Evolutionary conservation across 805 yeast species (phyloP).

Genomic region (Pichia occidentalis): DNA sequence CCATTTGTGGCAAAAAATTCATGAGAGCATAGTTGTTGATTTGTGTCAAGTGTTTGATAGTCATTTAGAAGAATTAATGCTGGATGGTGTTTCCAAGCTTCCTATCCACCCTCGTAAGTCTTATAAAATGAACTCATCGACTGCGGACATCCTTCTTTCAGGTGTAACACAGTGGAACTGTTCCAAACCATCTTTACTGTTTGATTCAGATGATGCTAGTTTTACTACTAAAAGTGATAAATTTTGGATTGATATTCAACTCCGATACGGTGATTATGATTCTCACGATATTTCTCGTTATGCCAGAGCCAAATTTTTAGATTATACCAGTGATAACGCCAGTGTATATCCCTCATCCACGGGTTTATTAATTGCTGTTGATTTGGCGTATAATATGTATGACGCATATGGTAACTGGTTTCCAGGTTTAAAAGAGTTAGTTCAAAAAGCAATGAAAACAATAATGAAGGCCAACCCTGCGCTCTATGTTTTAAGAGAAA

Average conservation of each 20-base stretch:
- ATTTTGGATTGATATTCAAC: slow-evolving; percentile 92
- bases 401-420: slow-evolving; percentile 98
- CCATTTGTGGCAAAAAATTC: slow-evolving; percentile 98
- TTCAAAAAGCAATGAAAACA: slow-evolving; percentile 88
- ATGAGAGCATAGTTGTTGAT: slow-evolving; percentile 91
- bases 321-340: slow-evolving; percentile 81
- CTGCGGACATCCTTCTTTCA: slow-evolving; percentile 80
- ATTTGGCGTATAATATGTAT: slow-evolving; percentile 90
- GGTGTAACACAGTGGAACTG: slow-evolving; percentile 80
- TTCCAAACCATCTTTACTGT: slow-evolving; percentile 70
- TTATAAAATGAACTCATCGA: slow-evolving; percentile 92
- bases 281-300: slow-evolving; percentile 95
- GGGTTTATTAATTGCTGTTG: slow-evolving; percentile 86
- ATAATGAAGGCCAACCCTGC: slow-evolving; percentile 96
- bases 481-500: slow-evolving; percentile 80
- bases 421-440: slow-evolving; percentile 83
- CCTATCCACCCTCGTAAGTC: slow-evolving; percentile 96
- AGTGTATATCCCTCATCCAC: slow-evolving; percentile 89
- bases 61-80: slow-evolving; percentile 74
- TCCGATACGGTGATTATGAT: slow-evolving; percentile 95
- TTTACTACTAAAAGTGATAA: slow-evolving; percentile 55
- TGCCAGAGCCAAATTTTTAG: slow-evolving; percentile 86
- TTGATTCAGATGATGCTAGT: slow-evolving; percentile 61
- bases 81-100: slow-evolving; percentile 82
- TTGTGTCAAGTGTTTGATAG: slow-evolving; percentile 86